Conservation (phyloP, 192 early-diverging fungal genomes). For the Diversispora eburnea region DNA sequence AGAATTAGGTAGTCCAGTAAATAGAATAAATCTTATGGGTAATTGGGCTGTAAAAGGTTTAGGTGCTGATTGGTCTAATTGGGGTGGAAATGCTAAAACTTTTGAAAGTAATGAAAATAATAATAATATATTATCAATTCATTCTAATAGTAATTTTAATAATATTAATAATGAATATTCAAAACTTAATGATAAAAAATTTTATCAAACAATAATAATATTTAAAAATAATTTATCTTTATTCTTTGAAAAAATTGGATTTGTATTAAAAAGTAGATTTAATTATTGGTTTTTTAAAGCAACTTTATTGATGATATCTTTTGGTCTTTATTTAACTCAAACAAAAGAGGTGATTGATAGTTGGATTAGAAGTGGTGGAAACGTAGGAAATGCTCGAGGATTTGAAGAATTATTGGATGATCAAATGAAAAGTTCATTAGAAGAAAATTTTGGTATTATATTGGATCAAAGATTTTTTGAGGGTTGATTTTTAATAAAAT, state of each 20-base stretch:
- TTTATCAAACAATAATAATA: background rate
- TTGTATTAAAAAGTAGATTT: constrained; percentile 30
- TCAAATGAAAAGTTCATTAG: constrained; percentile 58
- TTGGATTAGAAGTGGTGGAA: constrained; percentile 36
- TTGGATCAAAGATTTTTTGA: constrained; percentile 76
- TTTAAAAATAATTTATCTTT: background rate
- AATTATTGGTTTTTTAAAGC: constrained; percentile 56
- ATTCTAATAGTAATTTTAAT: background rate
- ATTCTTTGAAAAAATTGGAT: constrained; percentile 29
- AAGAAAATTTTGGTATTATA: constrained; percentile 73
- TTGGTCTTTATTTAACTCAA: constrained; percentile 56
- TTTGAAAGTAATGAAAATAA: background rate
- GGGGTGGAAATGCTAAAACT: constrained; percentile 24
- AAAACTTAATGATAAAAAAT: too few species aligned
- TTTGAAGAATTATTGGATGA: constrained; percentile 79
- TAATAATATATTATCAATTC: background rate
- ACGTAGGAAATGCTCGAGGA: constrained; percentile 32
- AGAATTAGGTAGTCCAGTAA: constrained; percentile 77
- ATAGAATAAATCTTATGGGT: constrained; percentile 83
- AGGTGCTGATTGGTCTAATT: constrained; percentile 39
- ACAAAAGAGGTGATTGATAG: constrained; percentile 39
- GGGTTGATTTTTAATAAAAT: constrained; percentile 44
- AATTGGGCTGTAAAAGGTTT: constrained; percentile 67
- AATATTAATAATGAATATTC: too few species aligned
- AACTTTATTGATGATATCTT: constrained; percentile 53